Percentiles rank a stretch among this genome's conserved stretches.
Evolutionary conservation across 2,329 filamentous ascomycete genomes (phyloP).

Genomic region (Apiospora malaysiana): DNA sequence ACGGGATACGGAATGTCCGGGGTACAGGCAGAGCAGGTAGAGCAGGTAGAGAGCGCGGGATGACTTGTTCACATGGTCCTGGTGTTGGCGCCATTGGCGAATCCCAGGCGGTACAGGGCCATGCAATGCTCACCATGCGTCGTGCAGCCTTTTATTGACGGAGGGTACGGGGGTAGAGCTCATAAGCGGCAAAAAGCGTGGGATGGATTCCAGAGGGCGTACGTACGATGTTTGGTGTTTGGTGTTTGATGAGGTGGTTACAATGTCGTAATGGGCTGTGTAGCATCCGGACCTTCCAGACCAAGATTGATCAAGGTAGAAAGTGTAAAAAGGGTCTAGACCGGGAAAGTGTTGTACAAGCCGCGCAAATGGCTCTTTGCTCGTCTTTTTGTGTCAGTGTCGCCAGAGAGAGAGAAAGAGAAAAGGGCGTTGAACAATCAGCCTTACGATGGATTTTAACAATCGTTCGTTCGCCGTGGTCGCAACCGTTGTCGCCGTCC

Average conservation of each 20-base stretch:
- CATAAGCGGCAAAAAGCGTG: not conserved
- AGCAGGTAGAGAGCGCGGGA: not conserved
- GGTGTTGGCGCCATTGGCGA: not conserved
- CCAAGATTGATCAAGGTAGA: not conserved
- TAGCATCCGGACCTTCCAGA: not conserved
- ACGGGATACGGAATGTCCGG: not conserved
- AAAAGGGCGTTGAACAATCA: not conserved
- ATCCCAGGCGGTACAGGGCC: not conserved
- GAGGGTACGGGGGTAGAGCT: not conserved
- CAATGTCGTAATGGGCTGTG: constrained; percentile 2
- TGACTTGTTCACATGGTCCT: constrained; percentile 11
- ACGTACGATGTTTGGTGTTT: not conserved
- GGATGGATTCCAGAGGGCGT: not conserved
- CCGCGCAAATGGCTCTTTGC: not conserved
- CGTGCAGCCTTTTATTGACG: not conserved
- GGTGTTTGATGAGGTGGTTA: not conserved
- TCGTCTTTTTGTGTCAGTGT: not conserved
- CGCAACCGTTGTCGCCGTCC: not conserved
- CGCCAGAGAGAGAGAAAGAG: not conserved
- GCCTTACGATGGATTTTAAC: not conserved
- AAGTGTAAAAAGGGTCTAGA: not conserved
- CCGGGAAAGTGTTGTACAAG: not conserved
- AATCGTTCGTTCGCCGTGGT: not conserved
- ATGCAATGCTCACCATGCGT: constrained; percentile 16
- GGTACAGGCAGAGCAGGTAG: not conserved